Conservation (phyloP, 2,329 filamentous ascomycete genomes). For the Aspergillus hiratsukae region DNA sequence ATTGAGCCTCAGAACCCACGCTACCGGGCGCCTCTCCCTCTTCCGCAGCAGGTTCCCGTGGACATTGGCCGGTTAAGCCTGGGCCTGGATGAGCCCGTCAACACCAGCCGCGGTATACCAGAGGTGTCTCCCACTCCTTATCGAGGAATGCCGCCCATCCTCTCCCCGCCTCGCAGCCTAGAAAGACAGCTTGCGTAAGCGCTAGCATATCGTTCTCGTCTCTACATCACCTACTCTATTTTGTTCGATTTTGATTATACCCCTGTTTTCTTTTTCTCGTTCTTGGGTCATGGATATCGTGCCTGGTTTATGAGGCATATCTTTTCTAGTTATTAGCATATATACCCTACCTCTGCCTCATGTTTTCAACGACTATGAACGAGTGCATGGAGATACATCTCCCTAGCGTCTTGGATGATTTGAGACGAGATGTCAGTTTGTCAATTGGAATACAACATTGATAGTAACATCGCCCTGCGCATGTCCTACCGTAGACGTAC, state of each 20-base stretch:
- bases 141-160: constrained; percentile 21
- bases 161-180: constrained; percentile 31
- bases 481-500: background rate
- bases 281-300: background rate
- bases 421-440: background rate
- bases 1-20: constrained; percentile 16
- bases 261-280: background rate
- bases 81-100: constrained; percentile 17
- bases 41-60: constrained; percentile 25
- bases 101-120: constrained; percentile 16
- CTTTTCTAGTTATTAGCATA: background rate
- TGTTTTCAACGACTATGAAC: background rate
- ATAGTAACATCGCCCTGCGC: background rate
- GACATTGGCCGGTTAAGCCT: constrained; percentile 21
- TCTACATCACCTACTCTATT: background rate
- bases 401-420: background rate
- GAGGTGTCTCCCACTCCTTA: constrained; percentile 24
- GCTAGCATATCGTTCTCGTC: background rate
- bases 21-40: constrained; percentile 18
- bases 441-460: background rate
- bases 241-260: background rate
- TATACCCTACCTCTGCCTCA: background rate
- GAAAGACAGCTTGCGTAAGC: constrained; percentile 36
- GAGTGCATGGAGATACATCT: background rate
- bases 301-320: background rate